A percentile compares a stretch with the other conserved stretches of the same genome.
Evolutionary conservation across 768 basidiomycete species (phyloP).

Genomic region (Suillus cothurnatus): DNA sequence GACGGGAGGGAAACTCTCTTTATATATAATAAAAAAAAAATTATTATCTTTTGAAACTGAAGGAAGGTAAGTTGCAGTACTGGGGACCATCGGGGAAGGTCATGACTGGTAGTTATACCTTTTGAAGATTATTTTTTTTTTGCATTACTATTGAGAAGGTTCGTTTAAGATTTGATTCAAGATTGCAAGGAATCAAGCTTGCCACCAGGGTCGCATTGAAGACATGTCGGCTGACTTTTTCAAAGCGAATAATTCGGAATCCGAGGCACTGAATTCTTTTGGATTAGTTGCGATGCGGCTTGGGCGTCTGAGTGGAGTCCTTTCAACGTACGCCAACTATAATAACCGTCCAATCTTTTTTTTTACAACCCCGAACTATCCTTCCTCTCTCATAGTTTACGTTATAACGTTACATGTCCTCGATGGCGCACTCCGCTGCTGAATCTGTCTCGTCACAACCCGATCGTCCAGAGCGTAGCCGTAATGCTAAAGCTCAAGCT

Average conservation of each 20-base stretch:
- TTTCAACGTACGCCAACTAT: slow-evolving; percentile 27
- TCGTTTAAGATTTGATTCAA: slow-evolving; percentile 35
- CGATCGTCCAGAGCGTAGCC: slow-evolving; percentile 81
- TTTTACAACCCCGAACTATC: slow-evolving; percentile 53
- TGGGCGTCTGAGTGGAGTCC: slow-evolving; percentile 29
- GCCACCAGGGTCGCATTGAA: slow-evolving; percentile 37
- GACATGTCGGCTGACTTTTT: slow-evolving; percentile 37
- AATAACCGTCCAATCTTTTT: slow-evolving; percentile 37
- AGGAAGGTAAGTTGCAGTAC: neutral
- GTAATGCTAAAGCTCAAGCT: slow-evolving; percentile 88
- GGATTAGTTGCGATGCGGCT: slow-evolving; percentile 17
- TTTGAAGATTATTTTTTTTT: too few relatives aligned
- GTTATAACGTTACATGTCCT: slow-evolving; percentile 57
- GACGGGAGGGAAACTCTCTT: slow-evolving; percentile 14
- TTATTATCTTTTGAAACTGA: neutral
- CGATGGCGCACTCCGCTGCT: slow-evolving; percentile 55
- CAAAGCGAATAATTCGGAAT: slow-evolving; percentile 56
- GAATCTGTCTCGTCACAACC: slow-evolving; percentile 40
- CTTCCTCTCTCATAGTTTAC: slow-evolving; percentile 41
- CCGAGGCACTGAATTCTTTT: slow-evolving; percentile 35
- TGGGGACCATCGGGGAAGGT: slow-evolving; percentile 11
- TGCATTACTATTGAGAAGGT: slow-evolving; percentile 15
- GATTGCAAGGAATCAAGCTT: slow-evolving; percentile 32
- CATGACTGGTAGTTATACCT: too few relatives aligned
- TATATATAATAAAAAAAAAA: too few relatives aligned